phyloP scores from a whole-genome alignment of 2,329 filamentous ascomycete species.

The Cytospora mali region DNA sequence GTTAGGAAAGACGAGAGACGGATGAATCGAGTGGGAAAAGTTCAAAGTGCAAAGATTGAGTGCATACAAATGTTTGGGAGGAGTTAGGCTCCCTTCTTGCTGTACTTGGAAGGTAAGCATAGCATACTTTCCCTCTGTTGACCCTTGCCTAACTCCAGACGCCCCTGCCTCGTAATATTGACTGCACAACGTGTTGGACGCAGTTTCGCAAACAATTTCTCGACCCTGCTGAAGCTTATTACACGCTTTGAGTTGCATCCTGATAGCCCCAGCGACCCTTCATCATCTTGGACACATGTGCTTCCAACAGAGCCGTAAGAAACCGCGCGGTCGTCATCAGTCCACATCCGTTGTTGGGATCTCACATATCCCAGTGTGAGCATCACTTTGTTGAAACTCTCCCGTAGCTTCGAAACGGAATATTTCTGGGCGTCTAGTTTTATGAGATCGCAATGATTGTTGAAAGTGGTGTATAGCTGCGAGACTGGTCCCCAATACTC shows the following conservation, averaged over 20 bases:
- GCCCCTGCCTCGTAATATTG: no score
- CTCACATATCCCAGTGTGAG: background rate
- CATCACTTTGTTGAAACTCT: background rate
- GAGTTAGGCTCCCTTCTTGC: background rate
- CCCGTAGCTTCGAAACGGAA: background rate
- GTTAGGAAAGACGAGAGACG: no score
- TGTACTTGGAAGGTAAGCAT: background rate
- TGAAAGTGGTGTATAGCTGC: background rate
- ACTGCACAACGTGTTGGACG: background rate
- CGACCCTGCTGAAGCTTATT: background rate
- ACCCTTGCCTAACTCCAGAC: background rate
- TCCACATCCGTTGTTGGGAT: background rate
- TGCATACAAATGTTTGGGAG: no score
- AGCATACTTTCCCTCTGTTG: background rate
- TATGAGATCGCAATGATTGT: background rate
- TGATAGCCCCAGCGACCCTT: background rate
- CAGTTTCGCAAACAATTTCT: background rate
- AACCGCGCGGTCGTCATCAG: background rate
- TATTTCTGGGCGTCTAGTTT: background rate
- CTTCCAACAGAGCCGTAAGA: background rate
- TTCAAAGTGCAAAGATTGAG: no score
- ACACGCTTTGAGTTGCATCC: background rate
- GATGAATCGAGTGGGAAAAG: no score
- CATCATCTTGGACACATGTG: background rate
- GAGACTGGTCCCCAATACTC: background rate